Evolutionary conservation across 2,329 filamentous ascomycete species (phyloP).

Genomic region (Ceratocystis huliohia): DNA sequence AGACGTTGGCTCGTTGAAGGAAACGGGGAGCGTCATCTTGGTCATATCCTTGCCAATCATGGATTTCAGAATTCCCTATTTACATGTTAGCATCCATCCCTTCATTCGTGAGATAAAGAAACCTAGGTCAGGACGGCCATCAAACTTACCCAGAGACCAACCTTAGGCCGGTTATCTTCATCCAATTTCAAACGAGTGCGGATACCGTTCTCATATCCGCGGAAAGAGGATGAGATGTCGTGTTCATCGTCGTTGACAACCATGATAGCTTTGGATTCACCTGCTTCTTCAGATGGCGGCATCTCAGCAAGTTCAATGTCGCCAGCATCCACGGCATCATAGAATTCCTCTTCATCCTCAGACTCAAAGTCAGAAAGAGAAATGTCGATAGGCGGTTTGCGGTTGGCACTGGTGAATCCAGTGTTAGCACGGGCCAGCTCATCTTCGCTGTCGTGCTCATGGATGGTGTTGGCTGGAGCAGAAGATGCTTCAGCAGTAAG

Average conservation of each 20-base stretch:
- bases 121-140: neutral
- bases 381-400: slow-evolving; percentile 18
- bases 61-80: slow-evolving; percentile 83
- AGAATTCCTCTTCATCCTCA: slow-evolving; percentile 83
- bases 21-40: slow-evolving; percentile 96
- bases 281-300: slow-evolving; percentile 38
- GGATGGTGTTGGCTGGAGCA: slow-evolving; percentile 25
- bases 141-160: slow-evolving; percentile 77
- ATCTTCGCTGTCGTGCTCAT: slow-evolving; percentile 28
- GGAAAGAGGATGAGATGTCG: slow-evolving; percentile 67
- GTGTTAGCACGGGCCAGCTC: slow-evolving; percentile 13
- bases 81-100: slow-evolving; percentile 1
- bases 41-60: slow-evolving; percentile 99
- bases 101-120: neutral
- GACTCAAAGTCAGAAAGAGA: slow-evolving; percentile 64
- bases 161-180: slow-evolving; percentile 81
- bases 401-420: neutral
- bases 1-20: slow-evolving; percentile 96
- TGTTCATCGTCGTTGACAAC: slow-evolving; percentile 30
- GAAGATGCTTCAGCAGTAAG: slow-evolving; percentile 44
- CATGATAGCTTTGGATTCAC: slow-evolving; percentile 27
- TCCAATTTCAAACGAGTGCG: slow-evolving; percentile 74
- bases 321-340: slow-evolving; percentile 89
- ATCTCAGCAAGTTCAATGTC: slow-evolving; percentile 70
- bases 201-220: slow-evolving; percentile 82